Evolutionary conservation across 306 rosid genomes (phyloP), one percentile per base, ranked within the genome.

Genomic region (Cucumis melo): DNA sequence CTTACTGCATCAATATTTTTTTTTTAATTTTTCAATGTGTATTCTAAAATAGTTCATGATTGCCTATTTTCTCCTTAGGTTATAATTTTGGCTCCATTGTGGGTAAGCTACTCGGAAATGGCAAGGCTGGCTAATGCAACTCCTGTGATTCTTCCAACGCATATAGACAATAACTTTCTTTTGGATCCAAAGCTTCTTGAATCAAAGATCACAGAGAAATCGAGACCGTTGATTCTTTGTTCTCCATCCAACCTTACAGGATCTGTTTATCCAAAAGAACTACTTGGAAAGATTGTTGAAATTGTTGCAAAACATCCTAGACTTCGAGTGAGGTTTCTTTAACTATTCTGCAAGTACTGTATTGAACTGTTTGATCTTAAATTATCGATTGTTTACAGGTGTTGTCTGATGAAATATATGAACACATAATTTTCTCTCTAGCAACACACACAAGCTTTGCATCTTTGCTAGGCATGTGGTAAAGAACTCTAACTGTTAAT

Each of bases 181-280:
- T 77, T 95, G 82, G 98, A 95, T 81, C 93, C 96, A 58, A 85
- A 88, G 75, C 83, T 81, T 59, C 97, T 95, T 1, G 87, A 92
- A 74, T 84, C 99, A 76, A 86, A 78, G 80, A 80, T 95, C 80
- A 92, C 91, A 14, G 89, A 88, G 77, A 92, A 75, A 79, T 92
- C 99, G n/a, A 90, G 99, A 79, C 59, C 92, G 71, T 68, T 95
- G 77, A 89, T 95, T 84, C 90, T 95, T 63, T 92, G 99, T 75
- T 92, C 99, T 2, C 99, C 99, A 60, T 90, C 97, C 67, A 95
- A 95, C 82, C 99, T 98, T 51, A 95, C 99, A 1, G 99, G 99
- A 63, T 90, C 97, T 10, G 99, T 95, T 55, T 90, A 88, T 85
- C 97, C 97, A n/a, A 95, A 90, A 83, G 79, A 80, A 80, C 79